Evolutionary conservation across 345 rosid genomes (phyloP), one percentile per base, ranked within the genome.

Genomic region (Hibiscus tridactylites): DNA sequence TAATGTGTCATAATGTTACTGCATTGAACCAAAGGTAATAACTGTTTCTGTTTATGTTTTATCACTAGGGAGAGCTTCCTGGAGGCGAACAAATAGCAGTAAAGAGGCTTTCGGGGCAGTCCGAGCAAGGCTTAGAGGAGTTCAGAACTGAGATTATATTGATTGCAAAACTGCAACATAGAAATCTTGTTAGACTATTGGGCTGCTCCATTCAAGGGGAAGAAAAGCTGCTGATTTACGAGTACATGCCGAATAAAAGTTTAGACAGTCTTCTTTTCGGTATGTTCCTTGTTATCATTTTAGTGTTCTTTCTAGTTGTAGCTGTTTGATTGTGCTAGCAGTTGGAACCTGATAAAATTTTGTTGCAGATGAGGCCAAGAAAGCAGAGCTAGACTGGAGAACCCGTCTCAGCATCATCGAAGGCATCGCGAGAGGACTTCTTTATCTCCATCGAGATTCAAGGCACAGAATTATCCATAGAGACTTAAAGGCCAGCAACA

Each of bases 381-480:
- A 78, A 78, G 77, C 68, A 0, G 59, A 56, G 44, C 73, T 90
- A 71, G 84, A 88, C 66, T 84, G 96, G 93, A 78, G 70, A 64
- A 78, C 68, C 29, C 82, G 96, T 21, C 80, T 85, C 71, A 44
- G 61, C 15, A 88, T 90, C 16, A 85, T 90, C n/a, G 86, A 85
- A 75, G 93, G 96, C 68, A 80, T 90, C 39, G 96, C 96, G 2
- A 80, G 93, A 71, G 93, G 96, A 19, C 85, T 90, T 24, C 85
- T 90, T 28, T 87, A 90, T 75, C 90, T 90, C 16, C 96, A 90
- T 29, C 73, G 88, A 42, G 92, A 88, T 65, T 90, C 92, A 60
- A 85, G 92, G 71, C 80, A 88, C 64, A 75, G 90, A 76, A 90
- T 90, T 53, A 86, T 90, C 64, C 96, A 90, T 69, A 76, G 92